Evolutionary conservation across 1,284 basidiomycete species (phyloP).

Genomic region (Tilletia indica): DNA sequence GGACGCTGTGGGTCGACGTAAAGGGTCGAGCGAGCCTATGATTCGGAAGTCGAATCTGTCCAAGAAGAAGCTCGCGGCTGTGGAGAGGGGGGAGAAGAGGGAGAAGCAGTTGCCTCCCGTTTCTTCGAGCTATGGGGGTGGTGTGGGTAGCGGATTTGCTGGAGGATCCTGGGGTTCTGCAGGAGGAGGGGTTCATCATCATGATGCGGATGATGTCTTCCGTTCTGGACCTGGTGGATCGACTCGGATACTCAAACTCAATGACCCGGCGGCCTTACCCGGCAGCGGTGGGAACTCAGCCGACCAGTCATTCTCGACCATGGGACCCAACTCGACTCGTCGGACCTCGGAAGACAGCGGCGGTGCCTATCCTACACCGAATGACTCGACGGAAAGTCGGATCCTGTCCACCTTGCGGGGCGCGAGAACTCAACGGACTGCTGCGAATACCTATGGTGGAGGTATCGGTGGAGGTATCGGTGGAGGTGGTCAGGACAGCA

Average conservation of each 20-base stretch:
- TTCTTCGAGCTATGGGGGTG: no score
- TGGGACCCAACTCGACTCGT: background rate
- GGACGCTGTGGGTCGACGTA: slow-evolving; percentile 31
- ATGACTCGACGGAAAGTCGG: slow-evolving; percentile 15
- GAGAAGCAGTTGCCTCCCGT: slow-evolving; percentile 15
- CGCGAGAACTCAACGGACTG: slow-evolving; percentile 24
- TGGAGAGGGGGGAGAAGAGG: slow-evolving; percentile 12
- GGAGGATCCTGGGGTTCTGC: no score
- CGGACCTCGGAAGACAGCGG: slow-evolving; percentile 12
- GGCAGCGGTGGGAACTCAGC: background rate
- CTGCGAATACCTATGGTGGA: no score
- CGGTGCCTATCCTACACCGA: background rate
- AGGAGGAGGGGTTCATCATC: no score
- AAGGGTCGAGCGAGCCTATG: slow-evolving; percentile 39
- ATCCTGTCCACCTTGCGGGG: slow-evolving; percentile 33
- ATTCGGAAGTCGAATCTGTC: slow-evolving; percentile 52
- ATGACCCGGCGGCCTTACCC: slow-evolving; percentile 19
- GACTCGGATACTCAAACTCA: slow-evolving; percentile 39
- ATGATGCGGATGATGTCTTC: slow-evolving; percentile 34
- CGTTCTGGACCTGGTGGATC: slow-evolving; percentile 34
- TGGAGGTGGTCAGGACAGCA: slow-evolving; percentile 7
- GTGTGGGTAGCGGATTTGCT: no score
- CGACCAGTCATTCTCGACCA: background rate
- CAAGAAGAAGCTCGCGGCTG: slow-evolving; percentile 31
- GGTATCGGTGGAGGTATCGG: background rate